Evolutionary conservation across 306 rosid species (phyloP), one percentile per base, ranked within the genome.

Genomic region (Purshia tridentata): DNA sequence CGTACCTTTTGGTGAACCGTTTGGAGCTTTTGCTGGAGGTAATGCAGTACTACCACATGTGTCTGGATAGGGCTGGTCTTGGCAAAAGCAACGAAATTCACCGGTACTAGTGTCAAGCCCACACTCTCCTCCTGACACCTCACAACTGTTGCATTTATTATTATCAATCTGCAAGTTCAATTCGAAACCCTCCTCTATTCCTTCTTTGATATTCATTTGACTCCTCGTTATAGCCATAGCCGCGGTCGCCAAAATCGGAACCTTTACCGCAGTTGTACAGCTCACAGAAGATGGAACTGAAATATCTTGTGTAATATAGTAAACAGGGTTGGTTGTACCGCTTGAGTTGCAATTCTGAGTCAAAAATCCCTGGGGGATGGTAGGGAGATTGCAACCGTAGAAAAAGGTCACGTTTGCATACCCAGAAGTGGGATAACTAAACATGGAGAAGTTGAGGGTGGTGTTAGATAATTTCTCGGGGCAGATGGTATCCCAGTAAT

Each of bases 301-400:
- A 8, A 3, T 1, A 5, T 44, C 15, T 4, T 15, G 0, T 23
- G 39, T 4, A 9, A 1, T 0, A 57, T 4, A 57, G n/a, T 0
- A 57, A 23, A 23, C 62, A 9, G 0, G 0, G 62, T 0, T 56
- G 12, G 1, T 0, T 8, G 35, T 19, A 10, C 10, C 13, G 16
- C 5, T 3, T 6, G 0, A n/a, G 37, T 1, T 39, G 50, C 73
- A 67, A 2, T 0, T 14, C 22, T 1, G 0, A 23, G 0, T 14
- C 8, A 23, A 20, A 45, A 0, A 0, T 40, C 62, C 62, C 57
- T 8, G 6, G 4, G 0, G 59, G 7, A 2, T 0, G 29, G 1
- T 6, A 3, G 3, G 29, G 0, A 15, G 4, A 15, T 8, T 16
- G 60, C 83, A 79, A 4, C 18, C 52, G 45, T 73, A 79, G 45